phyloP scores from a whole-genome alignment of 495 filamentous ascomycete genomes.

The Glutinoglossum americanum region DNA sequence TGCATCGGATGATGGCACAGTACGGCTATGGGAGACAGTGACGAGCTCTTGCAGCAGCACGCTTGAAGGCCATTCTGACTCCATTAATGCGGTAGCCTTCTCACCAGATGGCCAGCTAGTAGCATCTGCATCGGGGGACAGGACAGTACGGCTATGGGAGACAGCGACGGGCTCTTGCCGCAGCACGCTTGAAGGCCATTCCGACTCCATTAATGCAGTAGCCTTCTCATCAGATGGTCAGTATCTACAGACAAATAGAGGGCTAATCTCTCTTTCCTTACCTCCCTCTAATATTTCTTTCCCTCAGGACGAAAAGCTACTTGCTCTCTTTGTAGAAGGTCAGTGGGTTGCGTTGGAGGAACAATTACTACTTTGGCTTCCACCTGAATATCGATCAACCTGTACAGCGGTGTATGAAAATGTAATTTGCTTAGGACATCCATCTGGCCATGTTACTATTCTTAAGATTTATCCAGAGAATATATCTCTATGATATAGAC shows the following conservation, averaged over 20 bases:
- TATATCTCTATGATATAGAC: constrained; percentile 5
- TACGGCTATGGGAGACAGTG: too few relatives aligned
- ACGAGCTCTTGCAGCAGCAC: background rate
- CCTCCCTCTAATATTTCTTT: background rate
- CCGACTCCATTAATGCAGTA: too few relatives aligned
- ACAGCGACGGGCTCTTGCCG: too few relatives aligned
- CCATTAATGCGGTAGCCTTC: too few relatives aligned
- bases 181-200: too few relatives aligned
- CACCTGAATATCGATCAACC: constrained; percentile 6
- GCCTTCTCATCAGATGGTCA: background rate
- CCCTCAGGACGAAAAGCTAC: background rate
- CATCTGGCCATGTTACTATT: constrained; percentile 3
- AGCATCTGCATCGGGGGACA: too few relatives aligned
- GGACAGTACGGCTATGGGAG: too few relatives aligned
- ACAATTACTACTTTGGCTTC: constrained; percentile 5
- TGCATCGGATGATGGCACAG: too few relatives aligned
- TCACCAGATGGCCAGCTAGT: too few relatives aligned
- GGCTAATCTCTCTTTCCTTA: background rate
- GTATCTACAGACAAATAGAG: background rate
- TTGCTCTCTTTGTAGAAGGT: constrained; percentile 5
- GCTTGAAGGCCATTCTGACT: background rate
- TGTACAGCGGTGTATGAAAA: constrained; percentile 1
- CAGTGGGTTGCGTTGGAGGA: constrained; percentile 3
- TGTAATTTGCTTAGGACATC: constrained; percentile 4
- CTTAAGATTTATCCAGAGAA: background rate